Percentiles rank a stretch among this genome's conserved stretches.
Conservation (phyloP, 495 filamentous ascomycete species). For the Aspergillus indologenus region DNA sequence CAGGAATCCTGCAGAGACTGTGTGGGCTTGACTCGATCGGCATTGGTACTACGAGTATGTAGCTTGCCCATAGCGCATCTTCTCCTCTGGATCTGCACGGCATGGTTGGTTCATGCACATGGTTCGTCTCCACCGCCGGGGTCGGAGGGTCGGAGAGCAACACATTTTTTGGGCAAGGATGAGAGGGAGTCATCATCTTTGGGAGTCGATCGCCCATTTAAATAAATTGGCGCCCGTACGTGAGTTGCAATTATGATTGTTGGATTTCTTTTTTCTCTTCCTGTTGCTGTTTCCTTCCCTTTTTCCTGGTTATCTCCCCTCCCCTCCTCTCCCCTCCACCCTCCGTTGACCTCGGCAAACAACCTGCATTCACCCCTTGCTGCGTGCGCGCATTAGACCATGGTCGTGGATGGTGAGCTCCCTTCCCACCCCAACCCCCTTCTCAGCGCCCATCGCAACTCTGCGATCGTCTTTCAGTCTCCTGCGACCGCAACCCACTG, state of each 20-base stretch:
- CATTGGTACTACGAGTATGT: not conserved
- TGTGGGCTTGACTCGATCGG: not conserved
- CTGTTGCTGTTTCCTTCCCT: not conserved
- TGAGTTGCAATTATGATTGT: not conserved
- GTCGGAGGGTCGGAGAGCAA: not conserved
- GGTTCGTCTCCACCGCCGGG: slow-evolving; percentile 1
- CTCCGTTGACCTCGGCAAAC: not conserved
- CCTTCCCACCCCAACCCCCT: not conserved
- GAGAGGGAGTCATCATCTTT: slow-evolving; percentile 2
- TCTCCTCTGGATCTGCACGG: not conserved
- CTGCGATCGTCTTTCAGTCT: not conserved
- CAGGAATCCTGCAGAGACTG: not conserved
- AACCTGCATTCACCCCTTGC: not conserved
- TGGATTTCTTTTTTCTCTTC: not conserved
- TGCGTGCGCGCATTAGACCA: not conserved
- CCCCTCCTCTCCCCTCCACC: not conserved
- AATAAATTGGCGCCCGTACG: not conserved
- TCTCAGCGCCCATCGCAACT: not conserved
- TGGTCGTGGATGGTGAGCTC: slow-evolving; percentile 2
- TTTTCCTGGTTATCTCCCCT: not conserved
- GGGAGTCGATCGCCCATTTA: no score
- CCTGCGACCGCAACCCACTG: not conserved
- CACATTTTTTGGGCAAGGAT: not conserved
- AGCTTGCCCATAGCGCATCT: not conserved
- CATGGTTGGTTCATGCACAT: slow-evolving; percentile 3